These are phyloP conservation scores for Wickerhamiella siamensis DNA, from an alignment of 805 yeast species.

Conservation along the genomic window DNA sequence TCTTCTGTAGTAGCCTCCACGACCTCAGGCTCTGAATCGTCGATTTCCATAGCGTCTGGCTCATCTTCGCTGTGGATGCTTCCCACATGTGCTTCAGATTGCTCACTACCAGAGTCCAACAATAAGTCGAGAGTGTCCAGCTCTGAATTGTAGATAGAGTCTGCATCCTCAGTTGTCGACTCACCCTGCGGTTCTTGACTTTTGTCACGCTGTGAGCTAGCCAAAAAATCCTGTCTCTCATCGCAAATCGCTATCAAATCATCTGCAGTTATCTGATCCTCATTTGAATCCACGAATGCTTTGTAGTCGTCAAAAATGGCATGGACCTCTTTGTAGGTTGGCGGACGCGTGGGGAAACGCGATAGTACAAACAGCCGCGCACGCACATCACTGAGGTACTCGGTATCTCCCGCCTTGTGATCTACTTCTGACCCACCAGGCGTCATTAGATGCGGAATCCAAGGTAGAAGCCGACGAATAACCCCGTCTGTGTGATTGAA, in stretches of 20 bases:
- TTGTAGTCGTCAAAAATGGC: background rate
- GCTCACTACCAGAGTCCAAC: too few species aligned
- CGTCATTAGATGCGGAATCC: background rate
- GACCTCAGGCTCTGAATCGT: too few species aligned
- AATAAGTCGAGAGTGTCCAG: background rate
- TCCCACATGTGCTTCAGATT: too few species aligned
- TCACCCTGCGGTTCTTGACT: background rate
- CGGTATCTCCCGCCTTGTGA: background rate
- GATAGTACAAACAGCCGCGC: slow-evolving; percentile 50
- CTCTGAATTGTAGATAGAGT: background rate
- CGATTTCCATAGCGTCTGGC: too few species aligned
- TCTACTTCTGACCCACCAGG: background rate
- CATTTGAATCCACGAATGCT: background rate
- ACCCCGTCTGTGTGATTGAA: background rate
- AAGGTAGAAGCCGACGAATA: background rate
- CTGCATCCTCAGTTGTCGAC: background rate
- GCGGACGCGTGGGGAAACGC: slow-evolving; percentile 31
- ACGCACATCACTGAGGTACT: slow-evolving; percentile 18
- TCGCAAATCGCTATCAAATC: background rate
- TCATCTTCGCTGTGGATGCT: too few species aligned
- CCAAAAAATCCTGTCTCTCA: background rate
- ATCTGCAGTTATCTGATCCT: background rate
- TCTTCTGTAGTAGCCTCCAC: too few species aligned
- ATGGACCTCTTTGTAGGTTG: background rate
- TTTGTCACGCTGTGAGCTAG: background rate